phyloP scores from a whole-genome alignment of 2,329 filamentous ascomycete genomes.

The Colletotrichum theobromicola region DNA sequence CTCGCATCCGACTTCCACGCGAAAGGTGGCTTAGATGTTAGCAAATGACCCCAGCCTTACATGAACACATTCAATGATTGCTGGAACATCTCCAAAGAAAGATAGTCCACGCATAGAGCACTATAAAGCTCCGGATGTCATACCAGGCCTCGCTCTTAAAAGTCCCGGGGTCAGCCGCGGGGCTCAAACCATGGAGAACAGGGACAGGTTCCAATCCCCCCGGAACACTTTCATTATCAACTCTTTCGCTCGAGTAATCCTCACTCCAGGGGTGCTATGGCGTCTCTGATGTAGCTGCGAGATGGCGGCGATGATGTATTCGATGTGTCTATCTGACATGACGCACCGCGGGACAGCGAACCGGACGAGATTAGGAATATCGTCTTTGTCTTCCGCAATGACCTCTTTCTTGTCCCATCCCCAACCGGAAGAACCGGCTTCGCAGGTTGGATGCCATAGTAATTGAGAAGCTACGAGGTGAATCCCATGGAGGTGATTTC shows the following conservation, averaged over 20 bases:
- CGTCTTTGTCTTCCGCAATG: neutral
- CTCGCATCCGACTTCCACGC: neutral
- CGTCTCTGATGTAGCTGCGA: neutral
- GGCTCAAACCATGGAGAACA: neutral
- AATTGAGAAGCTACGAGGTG: neutral
- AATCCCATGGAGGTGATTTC: neutral
- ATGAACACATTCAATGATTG: neutral
- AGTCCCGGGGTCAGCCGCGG: neutral
- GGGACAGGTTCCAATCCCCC: neutral
- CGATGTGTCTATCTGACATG: neutral
- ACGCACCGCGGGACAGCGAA: neutral
- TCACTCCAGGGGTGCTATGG: neutral
- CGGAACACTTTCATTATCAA: neutral
- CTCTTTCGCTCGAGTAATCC: neutral
- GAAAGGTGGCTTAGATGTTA: neutral
- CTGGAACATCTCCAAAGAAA: neutral
- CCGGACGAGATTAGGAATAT: neutral
- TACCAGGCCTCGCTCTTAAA: neutral
- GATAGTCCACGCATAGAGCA: neutral
- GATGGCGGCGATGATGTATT: neutral
- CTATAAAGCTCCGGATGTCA: neutral
- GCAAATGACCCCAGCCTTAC: neutral
- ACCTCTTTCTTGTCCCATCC: neutral
- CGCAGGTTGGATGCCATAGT: neutral
- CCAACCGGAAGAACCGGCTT: neutral